phyloP scores from a whole-genome alignment of 805 yeast species.

The Barnettozyma pratensis region DNA sequence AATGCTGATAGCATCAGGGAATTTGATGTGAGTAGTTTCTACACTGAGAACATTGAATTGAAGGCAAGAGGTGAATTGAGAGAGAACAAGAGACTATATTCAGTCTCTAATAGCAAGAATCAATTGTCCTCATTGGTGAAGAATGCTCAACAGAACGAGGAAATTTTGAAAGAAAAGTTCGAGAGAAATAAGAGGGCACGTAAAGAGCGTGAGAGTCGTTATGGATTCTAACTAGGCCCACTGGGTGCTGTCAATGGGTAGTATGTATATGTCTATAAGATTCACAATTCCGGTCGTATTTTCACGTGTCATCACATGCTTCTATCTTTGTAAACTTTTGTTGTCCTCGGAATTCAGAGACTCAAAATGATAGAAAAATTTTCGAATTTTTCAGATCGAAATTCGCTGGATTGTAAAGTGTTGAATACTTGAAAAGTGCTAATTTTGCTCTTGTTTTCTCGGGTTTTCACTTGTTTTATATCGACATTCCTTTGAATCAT shows the following conservation, averaged over 20 bases:
- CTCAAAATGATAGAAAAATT: conserved; percentile 4
- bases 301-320: not conserved
- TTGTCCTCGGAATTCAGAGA: conserved; percentile 8
- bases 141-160: conserved; percentile 23
- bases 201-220: conserved; percentile 19
- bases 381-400: conserved; percentile 9
- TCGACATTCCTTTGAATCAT: not conserved
- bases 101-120: conserved; percentile 20
- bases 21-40: conserved; percentile 19
- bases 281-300: not conserved
- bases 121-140: conserved; percentile 24
- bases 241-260: too few species aligned
- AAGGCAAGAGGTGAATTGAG: conserved; percentile 18
- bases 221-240: conserved; percentile 18
- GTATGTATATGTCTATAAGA: too few species aligned
- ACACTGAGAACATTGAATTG: conserved; percentile 18
- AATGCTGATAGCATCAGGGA: conserved; percentile 11
- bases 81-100: conserved; percentile 19
- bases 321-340: not conserved
- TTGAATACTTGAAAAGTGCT: not conserved
- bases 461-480: not conserved
- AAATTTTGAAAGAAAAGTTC: conserved; percentile 19
- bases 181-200: conserved; percentile 19
- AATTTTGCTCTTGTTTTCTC: too few species aligned
- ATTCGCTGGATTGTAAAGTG: not conserved